Evolutionary conservation across 2,329 filamentous ascomycete genomes (phyloP).

Genomic region (Neophaeococcomyces aloes): DNA sequence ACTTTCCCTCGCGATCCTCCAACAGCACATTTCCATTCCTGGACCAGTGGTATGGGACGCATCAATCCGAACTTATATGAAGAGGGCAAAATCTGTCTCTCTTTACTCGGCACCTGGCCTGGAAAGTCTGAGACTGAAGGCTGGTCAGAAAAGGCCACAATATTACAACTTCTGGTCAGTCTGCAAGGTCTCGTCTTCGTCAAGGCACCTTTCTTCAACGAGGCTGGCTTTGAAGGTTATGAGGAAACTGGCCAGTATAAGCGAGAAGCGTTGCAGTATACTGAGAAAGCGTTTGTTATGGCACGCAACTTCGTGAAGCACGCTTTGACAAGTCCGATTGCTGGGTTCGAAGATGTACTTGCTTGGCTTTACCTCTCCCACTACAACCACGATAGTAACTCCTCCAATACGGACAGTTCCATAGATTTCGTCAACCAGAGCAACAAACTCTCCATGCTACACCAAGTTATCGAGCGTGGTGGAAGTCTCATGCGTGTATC

Average conservation of each 20-base stretch:
- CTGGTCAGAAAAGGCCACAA: constrained; percentile 45
- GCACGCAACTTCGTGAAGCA: constrained; percentile 42
- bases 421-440: background rate
- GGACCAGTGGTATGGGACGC: constrained; percentile 42
- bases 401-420: constrained; percentile 7
- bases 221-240: constrained; percentile 50
- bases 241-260: constrained; percentile 36
- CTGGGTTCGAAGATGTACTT: constrained; percentile 43
- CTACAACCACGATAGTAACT: background rate
- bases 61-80: constrained; percentile 55
- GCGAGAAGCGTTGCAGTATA: constrained; percentile 41
- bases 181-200: constrained; percentile 49
- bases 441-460: constrained; percentile 20
- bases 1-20: constrained; percentile 45
- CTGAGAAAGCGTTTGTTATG: constrained; percentile 45
- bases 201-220: constrained; percentile 52
- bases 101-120: constrained; percentile 50
- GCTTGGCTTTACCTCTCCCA: constrained; percentile 40
- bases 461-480: constrained; percentile 22
- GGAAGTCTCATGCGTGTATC: constrained; percentile 23
- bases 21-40: constrained; percentile 49
- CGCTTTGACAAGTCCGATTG: constrained; percentile 33
- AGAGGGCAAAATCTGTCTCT: constrained; percentile 52
- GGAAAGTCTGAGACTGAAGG: constrained; percentile 41
- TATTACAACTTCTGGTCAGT: constrained; percentile 49